Evolutionary conservation across 257 asterid genomes (phyloP), one percentile per base, ranked within the genome.

Genomic region (Solanum neorickii): DNA sequence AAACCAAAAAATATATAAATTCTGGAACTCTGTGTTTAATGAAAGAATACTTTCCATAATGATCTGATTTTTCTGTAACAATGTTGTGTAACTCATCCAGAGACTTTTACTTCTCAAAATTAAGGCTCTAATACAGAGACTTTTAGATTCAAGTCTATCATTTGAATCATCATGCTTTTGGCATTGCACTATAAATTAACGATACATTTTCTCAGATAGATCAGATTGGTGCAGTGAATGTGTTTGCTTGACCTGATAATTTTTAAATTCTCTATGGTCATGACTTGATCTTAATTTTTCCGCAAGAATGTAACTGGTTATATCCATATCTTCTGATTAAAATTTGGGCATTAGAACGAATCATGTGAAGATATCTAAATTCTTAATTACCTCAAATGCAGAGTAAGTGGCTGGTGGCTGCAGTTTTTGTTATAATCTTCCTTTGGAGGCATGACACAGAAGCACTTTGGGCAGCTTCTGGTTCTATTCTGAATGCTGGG

Each of bases 401-500:
- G 99, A 96, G 98, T 91, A 95, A 96, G 91, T 94, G 98, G 98
- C 75, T 96, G 14, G 78, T 92, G 65, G 33, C 94, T 5, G 92
- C 49, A 80, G 20, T 89, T 83, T 90, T 93, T 77, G 76, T 72
- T 66, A 83, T 88, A 35, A 35, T 92, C 62, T 1, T 96, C 56
- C 83, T 95, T 31, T 91, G 92, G 94, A 95, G 94, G 94, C 98
- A 93, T 83, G 98, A 96, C 84, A 92, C 90, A 16, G 93, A 90
- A 90, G 93, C 94, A 16, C 47, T 94, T 37, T 96, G 99, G 99
- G 98, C 93, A 44, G 92, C 91, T 47, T 39, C 85, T 87, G 99
- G 99, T 37, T 91, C 96, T 86, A 91, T 91, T n/a, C 86, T 93
- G n/a, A 96, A 96, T 89, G 88, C 84, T 68, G 31, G 46, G 12